phyloP scores from a whole-genome alignment of 257 asterid species.

The Cinchona pubescens region DNA sequence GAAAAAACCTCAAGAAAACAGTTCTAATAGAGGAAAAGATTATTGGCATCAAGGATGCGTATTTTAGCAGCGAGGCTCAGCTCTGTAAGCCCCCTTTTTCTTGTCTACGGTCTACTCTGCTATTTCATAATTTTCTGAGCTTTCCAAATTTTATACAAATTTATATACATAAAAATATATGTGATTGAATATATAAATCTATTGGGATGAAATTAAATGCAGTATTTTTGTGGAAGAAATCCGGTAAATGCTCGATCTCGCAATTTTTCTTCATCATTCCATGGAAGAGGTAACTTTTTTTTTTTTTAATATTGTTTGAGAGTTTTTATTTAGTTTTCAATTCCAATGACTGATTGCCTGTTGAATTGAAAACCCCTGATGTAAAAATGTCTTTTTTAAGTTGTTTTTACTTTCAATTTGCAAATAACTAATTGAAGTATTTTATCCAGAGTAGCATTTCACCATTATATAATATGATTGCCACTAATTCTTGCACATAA shows the following conservation, averaged over 20 bases:
- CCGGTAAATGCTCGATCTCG: slow-evolving; percentile 44
- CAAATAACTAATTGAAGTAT: neutral
- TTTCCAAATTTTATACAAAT: too few species aligned
- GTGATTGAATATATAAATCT: neutral
- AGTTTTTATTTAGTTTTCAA: neutral
- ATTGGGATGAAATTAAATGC: slow-evolving; percentile 26
- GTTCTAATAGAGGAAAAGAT: too few species aligned
- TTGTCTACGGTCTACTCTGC: slow-evolving; percentile 7
- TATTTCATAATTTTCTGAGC: too few species aligned
- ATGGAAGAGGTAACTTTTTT: slow-evolving; percentile 34
- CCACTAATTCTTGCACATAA: neutral
- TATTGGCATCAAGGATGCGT: slow-evolving; percentile 40
- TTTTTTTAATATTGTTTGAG: neutral
- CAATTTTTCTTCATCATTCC: slow-evolving; percentile 48
- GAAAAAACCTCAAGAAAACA: too few species aligned
- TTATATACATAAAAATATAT: too few species aligned
- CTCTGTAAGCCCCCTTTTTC: slow-evolving; percentile 31
- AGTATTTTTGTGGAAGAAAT: slow-evolving; percentile 51
- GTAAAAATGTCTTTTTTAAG: neutral
- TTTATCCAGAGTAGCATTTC: neutral
- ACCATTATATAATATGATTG: neutral
- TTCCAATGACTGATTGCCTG: neutral
- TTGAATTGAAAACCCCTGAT: neutral
- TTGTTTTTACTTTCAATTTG: neutral
- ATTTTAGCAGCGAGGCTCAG: slow-evolving; percentile 30